Evolutionary conservation across 768 basidiomycete genomes (phyloP), one percentile per base, ranked within the genome.

Genomic region (Boletales sp.): DNA sequence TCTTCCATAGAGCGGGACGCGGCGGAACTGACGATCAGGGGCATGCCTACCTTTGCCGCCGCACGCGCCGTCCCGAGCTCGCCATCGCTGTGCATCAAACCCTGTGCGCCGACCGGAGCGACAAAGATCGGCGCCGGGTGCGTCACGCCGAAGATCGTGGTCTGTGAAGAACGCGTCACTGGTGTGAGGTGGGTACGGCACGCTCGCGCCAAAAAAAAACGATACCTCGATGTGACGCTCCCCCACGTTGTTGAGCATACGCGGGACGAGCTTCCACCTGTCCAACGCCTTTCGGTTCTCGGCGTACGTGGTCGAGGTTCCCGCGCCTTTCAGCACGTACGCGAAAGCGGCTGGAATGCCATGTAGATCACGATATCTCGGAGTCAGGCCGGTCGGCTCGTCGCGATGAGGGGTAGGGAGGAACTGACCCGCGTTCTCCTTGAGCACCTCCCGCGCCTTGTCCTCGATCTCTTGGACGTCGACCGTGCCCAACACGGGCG

Each of bases 251-350:
- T 79, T 75, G n/a, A 82, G 73, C 70, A 80, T 69, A 11, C 78
- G 73, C 9, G 81, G 81, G 18, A 83, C 65, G 53, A 84, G 80
- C 36, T 74, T 71, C 75, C 78, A 81, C 15, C 70, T 65, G 51
- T 78, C 76, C 59, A 81, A 76, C 0, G 81, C 79, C 53, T 78
- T 75, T 40, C 76, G 71, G 59, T 92, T 92, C 52, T 79, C 80
- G 27, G 66, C 71, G 62, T 83, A 77, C 4, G 90, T 92, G 24
- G 75, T 71, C 49, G 73, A 70, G 5, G 80, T 77, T 0, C 90
- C 90, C 5, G 90, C 88, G 55, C 80, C 82, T 41, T 85, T 86
- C 47, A 74, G 74, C 5, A 84, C 81, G 58, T 89, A 91, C 63
- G 76, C 67, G 69, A 83, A 91, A 9, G 85, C 76, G 64, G 37